Conservation (phyloP, 2,329 filamentous ascomycete genomes). For the Hypomyces perniciosus region DNA sequence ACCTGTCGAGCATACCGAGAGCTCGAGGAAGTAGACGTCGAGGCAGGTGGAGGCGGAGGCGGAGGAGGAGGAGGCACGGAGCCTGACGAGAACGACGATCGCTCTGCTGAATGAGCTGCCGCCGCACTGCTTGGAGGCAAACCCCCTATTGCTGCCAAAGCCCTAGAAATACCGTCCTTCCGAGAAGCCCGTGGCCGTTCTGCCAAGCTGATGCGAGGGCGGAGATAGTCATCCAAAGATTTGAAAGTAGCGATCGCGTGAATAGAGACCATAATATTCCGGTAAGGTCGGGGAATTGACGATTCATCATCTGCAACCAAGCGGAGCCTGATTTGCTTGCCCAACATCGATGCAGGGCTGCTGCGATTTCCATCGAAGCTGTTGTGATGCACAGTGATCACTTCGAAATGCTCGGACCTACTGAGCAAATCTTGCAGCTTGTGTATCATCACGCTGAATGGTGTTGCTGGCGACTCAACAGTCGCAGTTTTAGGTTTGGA, state of each 20-base stretch:
- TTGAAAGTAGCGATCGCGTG: slow-evolving; percentile 98
- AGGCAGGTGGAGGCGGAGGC: slow-evolving; percentile 21
- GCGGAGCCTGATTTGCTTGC: slow-evolving; percentile 87
- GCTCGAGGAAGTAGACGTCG: slow-evolving; percentile 34
- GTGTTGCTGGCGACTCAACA: slow-evolving; percentile 66
- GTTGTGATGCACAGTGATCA: slow-evolving; percentile 91
- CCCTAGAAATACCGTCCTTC: slow-evolving; percentile 59
- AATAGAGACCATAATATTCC: slow-evolving; percentile 96
- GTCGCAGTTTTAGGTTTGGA: slow-evolving; percentile 59
- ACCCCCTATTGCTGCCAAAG: slow-evolving; percentile 71
- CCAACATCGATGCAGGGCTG: slow-evolving; percentile 91
- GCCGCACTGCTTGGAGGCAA: slow-evolving; percentile 46
- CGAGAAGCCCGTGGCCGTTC: slow-evolving; percentile 60
- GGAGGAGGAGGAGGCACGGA: slow-evolving; percentile 32
- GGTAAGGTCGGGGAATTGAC: slow-evolving; percentile 79
- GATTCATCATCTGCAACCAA: slow-evolving; percentile 85
- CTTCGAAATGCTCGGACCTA: slow-evolving; percentile 95
- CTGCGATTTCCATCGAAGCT: slow-evolving; percentile 83
- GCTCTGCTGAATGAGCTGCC: slow-evolving; percentile 42
- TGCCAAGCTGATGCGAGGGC: slow-evolving; percentile 76
- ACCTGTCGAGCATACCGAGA: slow-evolving; percentile 40
- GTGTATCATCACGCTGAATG: slow-evolving; percentile 84
- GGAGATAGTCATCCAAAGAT: slow-evolving; percentile 88
- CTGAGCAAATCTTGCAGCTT: slow-evolving; percentile 95
- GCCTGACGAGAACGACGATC: slow-evolving; percentile 33